phyloP scores from a whole-genome alignment of 1,284 basidiomycete species.

The Schizopora paradoxa region DNA sequence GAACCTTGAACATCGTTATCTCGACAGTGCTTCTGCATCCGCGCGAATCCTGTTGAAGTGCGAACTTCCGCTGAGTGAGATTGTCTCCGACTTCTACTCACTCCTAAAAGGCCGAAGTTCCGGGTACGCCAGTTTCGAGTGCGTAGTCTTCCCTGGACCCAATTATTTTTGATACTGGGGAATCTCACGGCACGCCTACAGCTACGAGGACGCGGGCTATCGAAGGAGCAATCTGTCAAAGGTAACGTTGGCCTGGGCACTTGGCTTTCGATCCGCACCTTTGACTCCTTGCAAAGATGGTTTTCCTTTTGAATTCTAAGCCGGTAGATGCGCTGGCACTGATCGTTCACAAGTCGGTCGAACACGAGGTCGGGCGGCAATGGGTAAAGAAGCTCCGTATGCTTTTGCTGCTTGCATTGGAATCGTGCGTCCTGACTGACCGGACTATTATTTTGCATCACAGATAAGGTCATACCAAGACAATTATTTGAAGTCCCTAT shows the following conservation, averaged over 20 bases:
- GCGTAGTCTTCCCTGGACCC: constrained; percentile 31
- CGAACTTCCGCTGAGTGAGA: constrained; percentile 80
- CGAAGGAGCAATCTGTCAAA: constrained; percentile 74
- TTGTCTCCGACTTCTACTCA: constrained; percentile 92
- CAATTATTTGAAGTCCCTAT: constrained; percentile 95
- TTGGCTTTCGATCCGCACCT: not conserved
- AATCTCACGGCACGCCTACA: constrained; percentile 26
- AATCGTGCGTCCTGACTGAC: not conserved
- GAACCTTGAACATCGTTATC: constrained; percentile 71
- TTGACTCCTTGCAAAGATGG: constrained; percentile 50
- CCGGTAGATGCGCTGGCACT: constrained; percentile 90
- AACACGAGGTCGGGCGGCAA: constrained; percentile 64
- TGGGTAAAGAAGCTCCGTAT: constrained; percentile 90
- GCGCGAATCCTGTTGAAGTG: constrained; percentile 77
- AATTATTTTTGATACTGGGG: constrained; percentile 4
- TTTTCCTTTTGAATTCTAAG: constrained; percentile 81
- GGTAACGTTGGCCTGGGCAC: constrained; percentile 35
- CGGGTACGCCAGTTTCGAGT: constrained; percentile 92
- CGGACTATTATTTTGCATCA: constrained; percentile 4
- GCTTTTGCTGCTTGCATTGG: constrained; percentile 25
- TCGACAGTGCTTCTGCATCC: constrained; percentile 54
- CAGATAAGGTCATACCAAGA: constrained; percentile 86
- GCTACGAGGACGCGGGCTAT: constrained; percentile 91
- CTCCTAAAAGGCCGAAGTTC: constrained; percentile 86
- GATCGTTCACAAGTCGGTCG: constrained; percentile 75